phyloP scores from a whole-genome alignment of 2,329 filamentous ascomycete species.

The Fusarium hainanense region DNA sequence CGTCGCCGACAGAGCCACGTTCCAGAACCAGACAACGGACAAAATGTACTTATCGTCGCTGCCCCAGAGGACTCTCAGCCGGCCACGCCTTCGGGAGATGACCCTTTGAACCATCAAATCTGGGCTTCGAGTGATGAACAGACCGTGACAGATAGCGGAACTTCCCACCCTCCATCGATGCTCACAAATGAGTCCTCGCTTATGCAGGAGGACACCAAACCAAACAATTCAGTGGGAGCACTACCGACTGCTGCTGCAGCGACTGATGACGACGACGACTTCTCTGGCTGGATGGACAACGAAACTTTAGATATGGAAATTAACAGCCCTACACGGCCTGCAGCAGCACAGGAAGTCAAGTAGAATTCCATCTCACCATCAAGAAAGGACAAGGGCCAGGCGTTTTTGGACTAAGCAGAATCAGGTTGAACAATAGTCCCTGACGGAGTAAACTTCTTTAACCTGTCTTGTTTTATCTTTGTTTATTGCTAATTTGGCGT shows the following conservation, averaged over 20 bases:
- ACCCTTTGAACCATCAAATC: slow-evolving; percentile 34
- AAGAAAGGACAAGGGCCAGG: slow-evolving; percentile 17
- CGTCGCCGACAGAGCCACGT: slow-evolving; percentile 52
- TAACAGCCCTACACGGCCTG: slow-evolving; percentile 27
- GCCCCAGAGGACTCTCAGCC: slow-evolving; percentile 73
- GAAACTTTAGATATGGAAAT: slow-evolving; percentile 44
- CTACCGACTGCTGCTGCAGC: slow-evolving; percentile 28
- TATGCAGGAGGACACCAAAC: slow-evolving; percentile 15
- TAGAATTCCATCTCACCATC: slow-evolving; percentile 13
- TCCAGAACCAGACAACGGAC: slow-evolving; percentile 54
- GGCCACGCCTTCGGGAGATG: slow-evolving; percentile 60
- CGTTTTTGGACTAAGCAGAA: slow-evolving; percentile 32
- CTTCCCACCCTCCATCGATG: slow-evolving; percentile 25
- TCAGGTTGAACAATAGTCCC: slow-evolving; percentile 16
- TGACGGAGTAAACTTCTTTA: slow-evolving; percentile 13
- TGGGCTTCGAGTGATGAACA: slow-evolving; percentile 34
- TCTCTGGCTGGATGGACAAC: slow-evolving; percentile 53
- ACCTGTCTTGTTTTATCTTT: slow-evolving; percentile 5
- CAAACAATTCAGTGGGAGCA: slow-evolving; percentile 19
- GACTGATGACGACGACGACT: slow-evolving; percentile 50
- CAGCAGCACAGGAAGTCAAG: slow-evolving; percentile 40
- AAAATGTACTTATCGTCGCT: slow-evolving; percentile 71
- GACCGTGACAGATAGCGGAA: slow-evolving; percentile 27
- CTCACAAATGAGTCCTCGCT: slow-evolving; percentile 22
- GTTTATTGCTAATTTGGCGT: slow-evolving; percentile 20